These are phyloP conservation scores for Coemansia sp. DNA, from an alignment of 192 early-diverging fungal genomes.

Conservation along the genomic window DNA sequence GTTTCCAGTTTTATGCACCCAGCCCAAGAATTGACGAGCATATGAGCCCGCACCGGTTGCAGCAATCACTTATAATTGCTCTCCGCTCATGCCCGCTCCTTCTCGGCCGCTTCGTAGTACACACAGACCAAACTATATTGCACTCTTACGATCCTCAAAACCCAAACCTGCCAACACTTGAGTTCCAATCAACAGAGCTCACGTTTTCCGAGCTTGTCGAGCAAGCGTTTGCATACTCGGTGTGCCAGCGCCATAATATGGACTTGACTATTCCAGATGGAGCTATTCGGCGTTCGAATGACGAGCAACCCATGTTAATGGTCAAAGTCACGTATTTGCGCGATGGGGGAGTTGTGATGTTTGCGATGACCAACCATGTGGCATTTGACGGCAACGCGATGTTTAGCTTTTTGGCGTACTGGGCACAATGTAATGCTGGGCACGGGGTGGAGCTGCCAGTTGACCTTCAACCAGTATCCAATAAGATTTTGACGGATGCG, in stretches of 20 bases:
- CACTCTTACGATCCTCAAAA: constrained; percentile 21
- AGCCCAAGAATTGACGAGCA: not conserved
- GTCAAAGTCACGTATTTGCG: constrained; percentile 36
- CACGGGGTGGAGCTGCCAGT: constrained; percentile 7
- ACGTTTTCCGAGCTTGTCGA: constrained; percentile 15
- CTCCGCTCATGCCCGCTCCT: constrained; percentile 36
- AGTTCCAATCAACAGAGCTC: constrained; percentile 13
- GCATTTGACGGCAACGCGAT: constrained; percentile 50
- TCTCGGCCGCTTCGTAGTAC: constrained; percentile 21
- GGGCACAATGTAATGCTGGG: constrained; percentile 30
- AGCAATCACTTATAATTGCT: constrained; percentile 14
- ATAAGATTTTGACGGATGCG: not conserved
- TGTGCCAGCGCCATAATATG: constrained; percentile 12
- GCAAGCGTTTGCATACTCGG: constrained; percentile 24
- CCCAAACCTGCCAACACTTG: constrained; percentile 30
- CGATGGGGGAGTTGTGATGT: constrained; percentile 35
- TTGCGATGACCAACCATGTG: constrained; percentile 44
- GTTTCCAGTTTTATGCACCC: constrained; percentile 41
- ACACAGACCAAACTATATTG: constrained; percentile 19
- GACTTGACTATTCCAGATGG: constrained; percentile 39
- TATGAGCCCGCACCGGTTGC: constrained; percentile 15
- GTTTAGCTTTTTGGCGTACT: constrained; percentile 43
- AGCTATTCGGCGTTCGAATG: constrained; percentile 1
- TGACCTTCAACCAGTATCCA: constrained; percentile 1
- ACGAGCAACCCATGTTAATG: constrained; percentile 39